These are phyloP conservation scores for Ophiostoma perfectum DNA, from an alignment of 2,329 filamentous ascomycete species.

Conservation along the genomic window DNA sequence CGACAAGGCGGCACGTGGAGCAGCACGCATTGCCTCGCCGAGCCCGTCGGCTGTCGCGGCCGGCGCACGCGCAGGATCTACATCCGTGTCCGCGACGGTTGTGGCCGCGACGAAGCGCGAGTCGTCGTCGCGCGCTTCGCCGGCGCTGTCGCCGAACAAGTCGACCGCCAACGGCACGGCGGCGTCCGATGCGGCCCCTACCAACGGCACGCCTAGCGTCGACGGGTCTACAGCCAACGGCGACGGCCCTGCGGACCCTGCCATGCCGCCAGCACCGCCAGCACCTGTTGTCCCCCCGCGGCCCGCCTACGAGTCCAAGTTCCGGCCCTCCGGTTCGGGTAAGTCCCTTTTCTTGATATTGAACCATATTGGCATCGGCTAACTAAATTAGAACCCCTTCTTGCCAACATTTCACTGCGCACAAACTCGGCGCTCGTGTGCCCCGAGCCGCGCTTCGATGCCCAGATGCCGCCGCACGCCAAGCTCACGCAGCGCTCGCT, in stretches of 20 bases:
- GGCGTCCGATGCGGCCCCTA: background rate
- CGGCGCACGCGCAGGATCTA: too few relatives aligned
- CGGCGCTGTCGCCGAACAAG: constrained; percentile 25
- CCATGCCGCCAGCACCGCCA: constrained; percentile 25
- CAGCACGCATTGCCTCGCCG: constrained; percentile 37
- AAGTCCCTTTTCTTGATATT: constrained; percentile 18
- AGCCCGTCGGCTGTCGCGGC: constrained; percentile 37
- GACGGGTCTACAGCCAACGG: constrained; percentile 10
- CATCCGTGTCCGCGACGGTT: background rate
- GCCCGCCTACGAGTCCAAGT: constrained; percentile 33
- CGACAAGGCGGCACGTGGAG: constrained; percentile 18
- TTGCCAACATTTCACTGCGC: constrained; percentile 59
- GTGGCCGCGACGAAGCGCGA: constrained; percentile 34
- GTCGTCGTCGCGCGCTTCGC: constrained; percentile 33
- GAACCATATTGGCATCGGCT: too few relatives aligned
- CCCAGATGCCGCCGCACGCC: constrained; percentile 60
- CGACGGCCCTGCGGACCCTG: background rate
- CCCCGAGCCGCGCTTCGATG: constrained; percentile 55
- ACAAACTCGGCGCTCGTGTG: constrained; percentile 61
- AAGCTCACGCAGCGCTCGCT: constrained; percentile 65
- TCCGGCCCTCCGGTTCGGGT: constrained; percentile 43
- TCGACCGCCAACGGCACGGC: constrained; percentile 28
- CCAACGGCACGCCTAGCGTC: constrained; percentile 30
- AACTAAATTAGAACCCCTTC: constrained; percentile 44
- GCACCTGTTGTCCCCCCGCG: constrained; percentile 35